Conservation (phyloP, 1,139 yeast species). For the Yamadazyma spencermartinsiae region DNA sequence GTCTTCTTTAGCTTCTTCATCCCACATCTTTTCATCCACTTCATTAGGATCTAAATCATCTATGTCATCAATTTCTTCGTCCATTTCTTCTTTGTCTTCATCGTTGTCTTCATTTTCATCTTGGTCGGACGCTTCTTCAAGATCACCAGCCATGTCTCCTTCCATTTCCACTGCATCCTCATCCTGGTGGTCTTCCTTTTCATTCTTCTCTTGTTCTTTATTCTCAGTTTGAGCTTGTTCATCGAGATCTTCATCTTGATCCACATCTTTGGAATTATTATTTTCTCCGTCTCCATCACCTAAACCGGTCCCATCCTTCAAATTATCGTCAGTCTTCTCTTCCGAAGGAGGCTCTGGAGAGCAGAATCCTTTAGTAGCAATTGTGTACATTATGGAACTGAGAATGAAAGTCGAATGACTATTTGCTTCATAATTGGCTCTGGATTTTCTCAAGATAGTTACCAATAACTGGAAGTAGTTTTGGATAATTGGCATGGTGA, state of each 20-base stretch:
- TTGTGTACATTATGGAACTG: slow-evolving; percentile 52
- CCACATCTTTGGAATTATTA: slow-evolving; percentile 75
- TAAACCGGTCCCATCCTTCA: slow-evolving; percentile 90
- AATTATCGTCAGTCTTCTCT: slow-evolving; percentile 58
- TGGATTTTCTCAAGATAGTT: slow-evolving; percentile 41
- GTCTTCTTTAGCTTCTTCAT: slow-evolving; percentile 80
- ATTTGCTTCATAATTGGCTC: slow-evolving; percentile 48
- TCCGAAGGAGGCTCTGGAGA: slow-evolving; percentile 82
- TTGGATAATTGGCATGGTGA: slow-evolving; percentile 57
- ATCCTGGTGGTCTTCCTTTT: slow-evolving; percentile 53
- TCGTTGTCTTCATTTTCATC: slow-evolving; percentile 50
- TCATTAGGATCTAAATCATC: slow-evolving; percentile 94
- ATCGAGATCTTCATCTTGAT: slow-evolving; percentile 86
- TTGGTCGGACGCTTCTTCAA: slow-evolving; percentile 77
- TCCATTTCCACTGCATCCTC: slow-evolving; percentile 91
- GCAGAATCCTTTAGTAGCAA: slow-evolving; percentile 90
- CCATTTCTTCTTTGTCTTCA: slow-evolving; percentile 62
- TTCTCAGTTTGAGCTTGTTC: slow-evolving; percentile 89
- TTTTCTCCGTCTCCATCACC: slow-evolving; percentile 96
- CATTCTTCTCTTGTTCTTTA: slow-evolving; percentile 59
- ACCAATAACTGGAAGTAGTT: slow-evolving; percentile 51
- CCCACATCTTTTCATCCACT: slow-evolving; percentile 98
- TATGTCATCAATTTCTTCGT: slow-evolving; percentile 87
- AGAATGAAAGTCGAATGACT: slow-evolving; percentile 65
- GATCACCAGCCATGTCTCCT: slow-evolving; percentile 95